phyloP scores from a whole-genome alignment of 2,329 filamentous ascomycete genomes.

The Teratosphaeria zuluensis region DNA sequence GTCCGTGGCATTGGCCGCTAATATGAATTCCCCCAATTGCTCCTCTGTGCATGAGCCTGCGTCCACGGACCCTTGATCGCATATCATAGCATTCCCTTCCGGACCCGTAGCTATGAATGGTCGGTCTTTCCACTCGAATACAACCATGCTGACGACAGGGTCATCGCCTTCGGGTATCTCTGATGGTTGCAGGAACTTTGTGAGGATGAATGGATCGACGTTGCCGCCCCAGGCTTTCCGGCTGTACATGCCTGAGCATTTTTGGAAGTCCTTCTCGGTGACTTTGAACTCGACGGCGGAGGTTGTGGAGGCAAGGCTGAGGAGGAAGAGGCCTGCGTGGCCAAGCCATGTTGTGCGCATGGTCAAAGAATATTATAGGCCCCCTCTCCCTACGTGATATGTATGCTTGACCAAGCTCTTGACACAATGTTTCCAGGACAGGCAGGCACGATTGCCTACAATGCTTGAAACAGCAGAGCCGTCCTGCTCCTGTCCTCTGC shows the following conservation, averaged over 20 bases:
- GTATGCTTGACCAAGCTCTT: background rate
- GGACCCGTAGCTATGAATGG: background rate
- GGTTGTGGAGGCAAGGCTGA: constrained; percentile 1
- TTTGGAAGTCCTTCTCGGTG: constrained; percentile 65
- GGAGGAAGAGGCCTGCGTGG: constrained; percentile 1
- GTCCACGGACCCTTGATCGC: constrained; percentile 60
- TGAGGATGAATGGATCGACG: constrained; percentile 78
- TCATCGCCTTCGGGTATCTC: constrained; percentile 51
- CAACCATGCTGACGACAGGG: constrained; percentile 69
- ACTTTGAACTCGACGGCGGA: constrained; percentile 5
- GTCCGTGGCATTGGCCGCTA: constrained; percentile 65
- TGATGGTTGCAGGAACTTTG: constrained; percentile 59
- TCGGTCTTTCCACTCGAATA: constrained; percentile 85
- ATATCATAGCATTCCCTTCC: constrained; percentile 43
- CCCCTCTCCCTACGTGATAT: background rate
- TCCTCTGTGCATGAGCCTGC: constrained; percentile 62
- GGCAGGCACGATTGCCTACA: background rate
- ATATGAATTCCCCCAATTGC: constrained; percentile 76
- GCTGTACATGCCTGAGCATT: constrained; percentile 92
- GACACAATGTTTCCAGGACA: background rate
- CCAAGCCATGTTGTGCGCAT: background rate
- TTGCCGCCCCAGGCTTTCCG: constrained; percentile 78
- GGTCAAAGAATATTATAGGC: background rate
- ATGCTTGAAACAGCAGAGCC: too few species aligned
- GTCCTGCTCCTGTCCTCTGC: too few species aligned